phyloP scores from a whole-genome alignment of 2,329 filamentous ascomycete species.

The Ophiocordyceps polyrhachis-furcata region DNA sequence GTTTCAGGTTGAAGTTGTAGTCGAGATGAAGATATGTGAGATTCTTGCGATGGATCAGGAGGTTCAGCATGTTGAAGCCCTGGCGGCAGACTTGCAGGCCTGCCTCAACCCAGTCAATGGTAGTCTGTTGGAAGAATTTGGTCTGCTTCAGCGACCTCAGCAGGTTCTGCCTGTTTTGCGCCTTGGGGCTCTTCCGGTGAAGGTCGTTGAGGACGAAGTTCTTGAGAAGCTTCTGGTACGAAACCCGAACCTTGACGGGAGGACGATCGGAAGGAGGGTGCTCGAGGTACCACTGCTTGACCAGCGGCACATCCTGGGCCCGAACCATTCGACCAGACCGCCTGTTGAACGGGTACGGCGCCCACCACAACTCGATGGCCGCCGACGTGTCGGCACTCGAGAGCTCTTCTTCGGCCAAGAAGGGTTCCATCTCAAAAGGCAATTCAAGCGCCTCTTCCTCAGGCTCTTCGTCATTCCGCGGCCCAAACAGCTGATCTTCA shows the following conservation, averaged over 20 bases:
- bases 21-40: constrained; percentile 95
- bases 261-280: constrained; percentile 73
- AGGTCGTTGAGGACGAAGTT: constrained; percentile 91
- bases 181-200: constrained; percentile 89
- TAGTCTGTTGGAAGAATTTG: constrained; percentile 99
- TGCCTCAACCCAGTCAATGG: constrained; percentile 98
- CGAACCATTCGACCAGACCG: constrained; percentile 91
- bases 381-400: constrained; percentile 78
- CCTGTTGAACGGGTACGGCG: constrained; percentile 86
- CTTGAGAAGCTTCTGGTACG: constrained; percentile 95
- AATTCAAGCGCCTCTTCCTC: constrained; percentile 77
- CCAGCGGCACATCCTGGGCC: constrained; percentile 86
- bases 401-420: constrained; percentile 74
- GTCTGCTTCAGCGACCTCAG: constrained; percentile 82
- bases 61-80: constrained; percentile 97
- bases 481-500: constrained; percentile 84
- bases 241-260: constrained; percentile 92
- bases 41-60: constrained; percentile 96
- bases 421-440: constrained; percentile 64
- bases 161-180: constrained; percentile 84
- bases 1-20: constrained; percentile 99
- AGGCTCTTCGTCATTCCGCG: constrained; percentile 50
- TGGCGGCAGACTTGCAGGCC: constrained; percentile 95
- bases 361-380: constrained; percentile 95
- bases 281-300: constrained; percentile 98